phyloP scores from a whole-genome alignment of 495 filamentous ascomycete genomes.

The Penicillium cinerascens region DNA sequence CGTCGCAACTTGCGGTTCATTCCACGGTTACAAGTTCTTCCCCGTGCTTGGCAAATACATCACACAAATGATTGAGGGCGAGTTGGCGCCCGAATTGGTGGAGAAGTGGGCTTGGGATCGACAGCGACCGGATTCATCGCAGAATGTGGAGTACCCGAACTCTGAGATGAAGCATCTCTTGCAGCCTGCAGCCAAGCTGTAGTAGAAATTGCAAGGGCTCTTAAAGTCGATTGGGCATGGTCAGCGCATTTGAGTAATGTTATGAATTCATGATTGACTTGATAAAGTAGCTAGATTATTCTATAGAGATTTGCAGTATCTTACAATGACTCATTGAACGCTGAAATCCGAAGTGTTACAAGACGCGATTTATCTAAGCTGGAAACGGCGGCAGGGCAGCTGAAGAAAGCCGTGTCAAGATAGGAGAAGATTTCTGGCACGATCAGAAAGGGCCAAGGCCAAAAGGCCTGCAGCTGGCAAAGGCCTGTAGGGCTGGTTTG shows the following conservation, averaged over 20 bases:
- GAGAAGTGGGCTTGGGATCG: conserved; percentile 59
- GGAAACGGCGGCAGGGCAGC: no score
- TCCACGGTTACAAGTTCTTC: conserved; percentile 59
- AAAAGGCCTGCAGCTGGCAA: no score
- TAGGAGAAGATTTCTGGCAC: no score
- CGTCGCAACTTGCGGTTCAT: conserved; percentile 48
- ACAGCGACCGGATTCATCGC: conserved; percentile 31
- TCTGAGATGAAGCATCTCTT: conserved; percentile 35
- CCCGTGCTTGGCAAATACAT: conserved; percentile 59
- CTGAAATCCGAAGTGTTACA: no score
- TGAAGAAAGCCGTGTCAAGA: no score
- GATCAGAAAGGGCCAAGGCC: no score
- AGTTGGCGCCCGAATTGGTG: conserved; percentile 37
- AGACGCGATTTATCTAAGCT: no score
- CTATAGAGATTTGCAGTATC: no score
- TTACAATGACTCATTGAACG: no score
- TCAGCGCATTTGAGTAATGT: neutral
- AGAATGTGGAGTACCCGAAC: conserved; percentile 35
- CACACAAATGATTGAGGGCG: conserved; percentile 50
- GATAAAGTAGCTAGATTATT: no score
- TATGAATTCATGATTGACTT: no score
- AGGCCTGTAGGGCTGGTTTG: no score
- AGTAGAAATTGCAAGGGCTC: neutral
- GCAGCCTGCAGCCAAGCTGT: conserved; percentile 37
- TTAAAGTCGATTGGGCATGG: neutral